Conservation (phyloP, 441 rosid genomes). For the Gossypium gossypioides region DNA sequence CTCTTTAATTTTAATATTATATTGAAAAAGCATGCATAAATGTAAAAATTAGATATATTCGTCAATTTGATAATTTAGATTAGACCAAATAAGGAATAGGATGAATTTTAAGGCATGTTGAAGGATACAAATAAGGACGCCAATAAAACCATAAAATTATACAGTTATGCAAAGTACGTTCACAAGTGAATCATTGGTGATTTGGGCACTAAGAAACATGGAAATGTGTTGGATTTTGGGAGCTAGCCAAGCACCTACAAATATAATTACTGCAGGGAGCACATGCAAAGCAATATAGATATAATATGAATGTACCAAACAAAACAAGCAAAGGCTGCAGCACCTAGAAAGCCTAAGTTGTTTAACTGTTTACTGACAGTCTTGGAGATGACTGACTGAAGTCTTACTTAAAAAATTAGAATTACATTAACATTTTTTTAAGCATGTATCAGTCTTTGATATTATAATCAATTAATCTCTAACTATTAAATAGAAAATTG, state of each 20-base stretch:
- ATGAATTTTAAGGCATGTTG: too few species aligned
- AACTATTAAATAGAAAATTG: too few species aligned
- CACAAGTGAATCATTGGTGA: not conserved
- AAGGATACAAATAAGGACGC: too few species aligned
- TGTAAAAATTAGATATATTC: too few species aligned
- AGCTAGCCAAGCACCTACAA: not conserved
- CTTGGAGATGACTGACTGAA: not conserved
- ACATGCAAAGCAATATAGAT: not conserved
- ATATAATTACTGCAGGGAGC: not conserved
- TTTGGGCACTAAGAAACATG: not conserved
- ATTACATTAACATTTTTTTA: too few species aligned
- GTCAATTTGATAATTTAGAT: too few species aligned
- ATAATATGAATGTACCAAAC: not conserved
- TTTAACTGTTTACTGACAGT: constrained; percentile 2
- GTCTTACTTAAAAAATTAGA: not conserved
- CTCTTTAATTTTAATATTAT: too few species aligned
- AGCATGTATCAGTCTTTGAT: too few species aligned
- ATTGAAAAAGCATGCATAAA: too few species aligned
- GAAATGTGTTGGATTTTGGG: not conserved
- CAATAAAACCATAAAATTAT: too few species aligned
- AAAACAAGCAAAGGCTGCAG: constrained; percentile 6
- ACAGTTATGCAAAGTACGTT: not conserved
- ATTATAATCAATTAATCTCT: too few species aligned
- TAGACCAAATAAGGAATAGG: too few species aligned
- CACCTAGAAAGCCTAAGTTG: not conserved